Evolutionary conservation across 495 filamentous ascomycete genomes (phyloP).

Genomic region (Articulospora tetracladia): DNA sequence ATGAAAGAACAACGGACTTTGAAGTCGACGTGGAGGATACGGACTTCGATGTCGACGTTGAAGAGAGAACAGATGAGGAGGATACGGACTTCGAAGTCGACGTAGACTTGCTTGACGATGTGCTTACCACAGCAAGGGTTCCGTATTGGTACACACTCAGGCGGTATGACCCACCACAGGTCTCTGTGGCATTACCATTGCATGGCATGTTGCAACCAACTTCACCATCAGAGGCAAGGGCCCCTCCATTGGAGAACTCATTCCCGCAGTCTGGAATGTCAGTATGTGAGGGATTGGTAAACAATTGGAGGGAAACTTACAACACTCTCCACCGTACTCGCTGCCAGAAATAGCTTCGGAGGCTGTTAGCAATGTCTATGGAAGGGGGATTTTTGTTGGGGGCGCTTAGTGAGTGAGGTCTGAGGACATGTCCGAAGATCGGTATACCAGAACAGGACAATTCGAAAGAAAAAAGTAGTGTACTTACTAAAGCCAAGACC

Average conservation of each 20-base stretch:
- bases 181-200: conserved; percentile 45
- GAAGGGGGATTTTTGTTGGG: too few species aligned
- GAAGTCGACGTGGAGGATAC: not conserved
- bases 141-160: conserved; percentile 25
- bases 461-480: not conserved
- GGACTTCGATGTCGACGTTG: not conserved
- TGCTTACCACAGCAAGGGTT: conserved; percentile 46
- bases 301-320: not conserved
- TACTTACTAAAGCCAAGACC: conserved; percentile 26
- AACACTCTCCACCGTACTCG: conserved; percentile 40
- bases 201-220: conserved; percentile 52
- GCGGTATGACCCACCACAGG: conserved; percentile 48
- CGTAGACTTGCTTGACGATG: conserved; percentile 18
- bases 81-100: conserved; percentile 23
- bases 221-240: conserved; percentile 34
- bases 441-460: not conserved
- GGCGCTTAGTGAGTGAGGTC: not conserved
- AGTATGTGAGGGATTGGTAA: not conserved
- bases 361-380: not conserved
- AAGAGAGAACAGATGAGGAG: not conserved
- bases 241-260: not conserved
- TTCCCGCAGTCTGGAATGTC: conserved; percentile 11
- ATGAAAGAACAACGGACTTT: not conserved
- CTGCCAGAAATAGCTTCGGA: conserved; percentile 31
- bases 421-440: not conserved